Percentiles rank a stretch among this genome's conserved stretches.
Conservation (phyloP, 441 rosid genomes). For the Adansonia rubrostipa region DNA sequence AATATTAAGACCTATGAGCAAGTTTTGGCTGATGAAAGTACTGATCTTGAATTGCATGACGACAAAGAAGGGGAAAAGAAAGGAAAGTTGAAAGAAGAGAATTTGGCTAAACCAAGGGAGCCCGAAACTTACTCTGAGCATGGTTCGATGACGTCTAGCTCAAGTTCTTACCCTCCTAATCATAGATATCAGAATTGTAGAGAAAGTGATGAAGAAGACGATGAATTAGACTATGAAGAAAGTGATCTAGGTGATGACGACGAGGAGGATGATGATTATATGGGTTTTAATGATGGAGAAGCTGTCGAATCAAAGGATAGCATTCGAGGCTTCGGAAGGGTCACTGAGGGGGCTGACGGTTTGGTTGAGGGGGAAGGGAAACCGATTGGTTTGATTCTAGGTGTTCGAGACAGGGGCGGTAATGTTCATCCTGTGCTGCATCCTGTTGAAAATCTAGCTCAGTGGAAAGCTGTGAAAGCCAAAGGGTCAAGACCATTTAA, state of each 20-base stretch:
- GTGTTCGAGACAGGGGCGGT: slow-evolving; percentile 55
- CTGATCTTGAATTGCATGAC: slow-evolving; percentile 32
- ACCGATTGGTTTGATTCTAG: slow-evolving; percentile 32
- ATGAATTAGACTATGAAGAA: slow-evolving; percentile 55
- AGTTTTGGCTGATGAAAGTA: slow-evolving; percentile 41
- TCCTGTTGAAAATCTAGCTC: slow-evolving; percentile 80
- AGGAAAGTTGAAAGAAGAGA: slow-evolving; percentile 30
- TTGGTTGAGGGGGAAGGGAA: slow-evolving; percentile 36
- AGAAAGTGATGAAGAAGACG: slow-evolving; percentile 80
- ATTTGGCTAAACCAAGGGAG: slow-evolving; percentile 36
- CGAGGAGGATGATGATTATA: slow-evolving; percentile 40
- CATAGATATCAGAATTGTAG: slow-evolving; percentile 86
- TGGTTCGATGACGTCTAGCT: slow-evolving; percentile 44
- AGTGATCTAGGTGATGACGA: slow-evolving; percentile 58
- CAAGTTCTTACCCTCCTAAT: slow-evolving; percentile 61
- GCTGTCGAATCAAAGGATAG: slow-evolving; percentile 32
- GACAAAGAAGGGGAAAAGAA: slow-evolving; percentile 22
- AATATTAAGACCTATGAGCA: slow-evolving; percentile 68
- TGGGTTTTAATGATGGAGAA: slow-evolving; percentile 37
- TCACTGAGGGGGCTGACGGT: slow-evolving; percentile 38
- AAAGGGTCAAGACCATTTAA: slow-evolving; percentile 47
- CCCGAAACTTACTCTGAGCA: slow-evolving; percentile 58
- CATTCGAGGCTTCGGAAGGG: slow-evolving; percentile 25
- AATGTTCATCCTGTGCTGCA: slow-evolving; percentile 65
- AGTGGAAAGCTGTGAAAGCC: slow-evolving; percentile 78